phyloP scores from a whole-genome alignment of 257 asterid genomes.

The Ballota nigra region DNA sequence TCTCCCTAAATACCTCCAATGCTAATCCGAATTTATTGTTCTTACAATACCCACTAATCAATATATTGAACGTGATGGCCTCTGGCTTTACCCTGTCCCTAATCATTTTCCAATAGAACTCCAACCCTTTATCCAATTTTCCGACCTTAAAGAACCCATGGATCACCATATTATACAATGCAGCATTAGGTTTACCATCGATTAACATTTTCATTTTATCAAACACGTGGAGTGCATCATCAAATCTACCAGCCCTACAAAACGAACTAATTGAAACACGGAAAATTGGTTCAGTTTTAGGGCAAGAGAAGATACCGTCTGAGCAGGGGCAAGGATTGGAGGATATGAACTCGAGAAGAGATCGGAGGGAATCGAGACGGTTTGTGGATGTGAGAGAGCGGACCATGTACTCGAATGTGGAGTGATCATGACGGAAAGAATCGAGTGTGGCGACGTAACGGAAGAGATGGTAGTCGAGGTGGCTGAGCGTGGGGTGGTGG shows the following conservation, averaged over 20 bases:
- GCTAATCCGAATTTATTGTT: slow-evolving; percentile 50
- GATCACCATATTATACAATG: slow-evolving; percentile 63
- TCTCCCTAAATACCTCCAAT: slow-evolving; percentile 70
- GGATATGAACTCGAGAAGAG: slow-evolving; percentile 66
- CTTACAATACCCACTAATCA: slow-evolving; percentile 79
- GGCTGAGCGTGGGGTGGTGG: slow-evolving; percentile 74
- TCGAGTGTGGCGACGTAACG: slow-evolving; percentile 74
- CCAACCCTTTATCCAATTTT: slow-evolving; percentile 47
- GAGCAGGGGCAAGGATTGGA: slow-evolving; percentile 93
- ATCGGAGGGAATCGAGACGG: slow-evolving; percentile 67
- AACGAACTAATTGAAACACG: slow-evolving; percentile 61
- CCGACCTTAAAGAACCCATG: slow-evolving; percentile 72
- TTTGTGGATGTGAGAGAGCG: slow-evolving; percentile 70
- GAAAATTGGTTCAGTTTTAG: slow-evolving; percentile 62
- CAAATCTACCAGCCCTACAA: slow-evolving; percentile 59
- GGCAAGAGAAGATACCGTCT: slow-evolving; percentile 88
- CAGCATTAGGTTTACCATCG: slow-evolving; percentile 72
- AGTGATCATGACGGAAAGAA: slow-evolving; percentile 89
- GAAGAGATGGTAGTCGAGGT: slow-evolving; percentile 91
- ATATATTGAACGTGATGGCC: slow-evolving; percentile 62
- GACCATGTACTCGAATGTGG: slow-evolving; percentile 76
- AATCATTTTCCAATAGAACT: slow-evolving; percentile 58
- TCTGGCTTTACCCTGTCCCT: slow-evolving; percentile 73
- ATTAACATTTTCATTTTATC: slow-evolving; percentile 67
- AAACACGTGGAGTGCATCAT: slow-evolving; percentile 61